phyloP scores from a whole-genome alignment of 2,329 filamentous ascomycete genomes.

The Penicillium vulpinum region DNA sequence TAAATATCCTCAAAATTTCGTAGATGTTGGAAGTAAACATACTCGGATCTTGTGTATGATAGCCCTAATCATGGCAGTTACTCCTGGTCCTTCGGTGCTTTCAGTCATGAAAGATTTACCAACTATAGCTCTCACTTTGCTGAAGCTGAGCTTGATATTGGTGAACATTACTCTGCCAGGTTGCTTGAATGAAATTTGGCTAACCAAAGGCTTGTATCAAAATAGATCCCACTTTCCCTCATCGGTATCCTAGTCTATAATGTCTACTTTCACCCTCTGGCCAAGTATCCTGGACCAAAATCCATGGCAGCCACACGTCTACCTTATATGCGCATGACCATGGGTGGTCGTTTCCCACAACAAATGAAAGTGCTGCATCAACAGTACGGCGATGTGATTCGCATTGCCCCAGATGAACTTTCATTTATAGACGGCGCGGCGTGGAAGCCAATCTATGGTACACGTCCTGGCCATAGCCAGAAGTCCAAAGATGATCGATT shows the following conservation, averaged over 20 bases:
- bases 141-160: neutral
- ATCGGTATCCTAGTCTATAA: slow-evolving; percentile 25
- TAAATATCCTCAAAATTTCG: neutral
- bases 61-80: neutral
- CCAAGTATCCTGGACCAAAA: slow-evolving; percentile 30
- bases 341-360: slow-evolving; percentile 15
- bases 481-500: slow-evolving; percentile 25
- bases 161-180: neutral
- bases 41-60: neutral
- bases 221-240: slow-evolving; percentile 10
- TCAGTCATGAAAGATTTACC: neutral
- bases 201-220: neutral
- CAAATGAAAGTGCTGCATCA: slow-evolving; percentile 22
- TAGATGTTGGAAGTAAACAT: neutral
- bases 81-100: neutral
- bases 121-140: neutral
- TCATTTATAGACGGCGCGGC: slow-evolving; percentile 25
- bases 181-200: neutral
- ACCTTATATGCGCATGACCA: slow-evolving; percentile 15
- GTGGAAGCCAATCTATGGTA: slow-evolving; percentile 33
- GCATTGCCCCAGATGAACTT: slow-evolving; percentile 32
- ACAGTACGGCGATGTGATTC: slow-evolving; percentile 31
- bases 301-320: slow-evolving; percentile 24
- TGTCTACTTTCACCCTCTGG: slow-evolving; percentile 33
- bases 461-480: slow-evolving; percentile 17